Evolutionary conservation across 768 basidiomycete species (phyloP), one percentile per base, ranked within the genome.

Genomic region (Termitomyces sp.): DNA sequence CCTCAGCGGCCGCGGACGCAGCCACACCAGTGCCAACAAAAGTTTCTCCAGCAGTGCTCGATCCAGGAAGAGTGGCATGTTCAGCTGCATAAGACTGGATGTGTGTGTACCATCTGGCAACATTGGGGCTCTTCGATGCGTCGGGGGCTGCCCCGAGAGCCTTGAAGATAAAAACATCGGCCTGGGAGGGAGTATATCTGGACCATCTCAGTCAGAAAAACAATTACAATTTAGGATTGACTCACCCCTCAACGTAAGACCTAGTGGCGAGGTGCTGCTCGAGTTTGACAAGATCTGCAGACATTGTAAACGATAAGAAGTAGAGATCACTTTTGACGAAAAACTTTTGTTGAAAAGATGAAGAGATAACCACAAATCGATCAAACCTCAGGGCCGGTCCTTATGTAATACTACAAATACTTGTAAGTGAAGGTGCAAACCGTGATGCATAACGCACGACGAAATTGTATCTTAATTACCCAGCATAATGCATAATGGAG

Each of bases 161-260:
- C 73, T 91, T 93, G 86, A 90, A 95, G 72, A 96, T 92, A 63
- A 82, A 83, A 50, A 97, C 94, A 78, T 98, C 94, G 57, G 95
- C 92, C 77, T 97, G 95, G 45, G 94, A 95, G 49, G 96, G 90
- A 45, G 87, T 86, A 78, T 92, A 95, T 59, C 95, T 97, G 71
- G 56, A 67, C 58, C 37, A 58, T 63, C 45, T 56, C 49, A 55
- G 46, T 65, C 66, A 49, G 63, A 64, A 37, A 53, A 62, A 34
- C 63, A 65, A 63, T 49, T 43, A 17, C 51, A 31, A 55, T 3
- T 20, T 20, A 12, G n/a, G 4, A 36, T 42, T 59, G 9, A 60
- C 91, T 84, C 60, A 96, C 94, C 94, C 94, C 73, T 95, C 91
- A 54, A 96, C 82, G 74, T 96, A 96, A 62, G 93, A 93, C 73